Conservation (phyloP, 306 rosid species). For the Elaeagnus macrophylla region DNA sequence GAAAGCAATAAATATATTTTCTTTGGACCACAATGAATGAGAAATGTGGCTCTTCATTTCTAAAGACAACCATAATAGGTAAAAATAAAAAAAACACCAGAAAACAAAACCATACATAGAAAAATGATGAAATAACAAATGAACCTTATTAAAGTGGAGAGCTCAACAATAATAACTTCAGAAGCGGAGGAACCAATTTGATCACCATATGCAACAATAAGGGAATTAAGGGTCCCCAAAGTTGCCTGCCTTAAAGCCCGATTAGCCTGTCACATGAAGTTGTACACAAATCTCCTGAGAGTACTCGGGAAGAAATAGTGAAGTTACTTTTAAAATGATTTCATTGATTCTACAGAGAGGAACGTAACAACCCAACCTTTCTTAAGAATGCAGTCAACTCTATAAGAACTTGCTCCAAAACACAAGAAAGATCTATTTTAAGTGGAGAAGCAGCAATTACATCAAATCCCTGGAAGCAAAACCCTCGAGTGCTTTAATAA, state of each 20-base stretch:
- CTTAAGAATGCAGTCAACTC: conserved; percentile 97
- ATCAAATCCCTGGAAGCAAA: conserved; percentile 70
- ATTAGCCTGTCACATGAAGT: conserved; percentile 60
- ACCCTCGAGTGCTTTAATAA: neutral
- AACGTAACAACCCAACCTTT: conserved; percentile 44
- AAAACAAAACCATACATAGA: neutral
- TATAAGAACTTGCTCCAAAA: conserved; percentile 77
- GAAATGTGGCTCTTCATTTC: too few species aligned
- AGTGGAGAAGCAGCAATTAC: conserved; percentile 91
- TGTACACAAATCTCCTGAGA: too few species aligned
- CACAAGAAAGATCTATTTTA: conserved; percentile 79
- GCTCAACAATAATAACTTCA: conserved; percentile 91
- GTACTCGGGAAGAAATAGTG: too few species aligned
- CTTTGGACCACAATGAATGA: too few species aligned
- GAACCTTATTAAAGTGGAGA: conserved; percentile 86
- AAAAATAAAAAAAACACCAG: neutral
- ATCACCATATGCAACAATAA: conserved; percentile 91
- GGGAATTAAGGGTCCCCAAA: conserved; percentile 85
- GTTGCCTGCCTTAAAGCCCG: conserved; percentile 95
- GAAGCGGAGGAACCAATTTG: conserved; percentile 84
- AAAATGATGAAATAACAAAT: conserved; percentile 8
- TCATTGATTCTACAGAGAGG: conserved; percentile 9
- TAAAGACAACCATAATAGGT: too few species aligned
- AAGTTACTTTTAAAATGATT: neutral
- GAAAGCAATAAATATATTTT: neutral